Percentiles rank a stretch among this genome's conserved stretches.
Evolutionary conservation across 1,139 yeast species (phyloP).

Genomic region (Debaryomyces robertsiae): DNA sequence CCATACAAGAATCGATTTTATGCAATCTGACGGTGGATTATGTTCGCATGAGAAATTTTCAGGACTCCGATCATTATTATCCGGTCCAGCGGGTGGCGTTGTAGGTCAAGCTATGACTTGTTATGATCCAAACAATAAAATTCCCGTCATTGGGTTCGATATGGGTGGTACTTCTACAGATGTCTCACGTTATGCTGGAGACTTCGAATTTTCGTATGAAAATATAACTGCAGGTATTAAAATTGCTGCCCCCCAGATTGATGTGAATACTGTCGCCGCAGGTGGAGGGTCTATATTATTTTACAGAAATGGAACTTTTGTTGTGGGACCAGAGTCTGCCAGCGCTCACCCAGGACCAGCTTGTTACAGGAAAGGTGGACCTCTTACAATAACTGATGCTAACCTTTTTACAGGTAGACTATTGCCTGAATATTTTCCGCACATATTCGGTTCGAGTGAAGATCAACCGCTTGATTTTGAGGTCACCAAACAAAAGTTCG

Average conservation of each 20-base stretch:
- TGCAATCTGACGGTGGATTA: constrained; percentile 21
- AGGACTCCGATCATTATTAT: constrained; percentile 18
- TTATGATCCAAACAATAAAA: constrained; percentile 21
- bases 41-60: constrained; percentile 20
- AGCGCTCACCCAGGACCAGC: constrained; percentile 60
- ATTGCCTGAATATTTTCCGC: constrained; percentile 49
- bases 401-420: constrained; percentile 50
- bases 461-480: constrained; percentile 45
- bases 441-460: constrained; percentile 53
- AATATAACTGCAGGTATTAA: constrained; percentile 34
- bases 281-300: constrained; percentile 55
- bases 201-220: constrained; percentile 49
- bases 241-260: constrained; percentile 55
- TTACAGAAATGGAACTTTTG: constrained; percentile 50
- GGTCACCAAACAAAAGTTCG: constrained; percentile 36
- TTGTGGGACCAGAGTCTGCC: constrained; percentile 58
- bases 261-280: constrained; percentile 58
- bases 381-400: constrained; percentile 56
- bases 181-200: constrained; percentile 47
- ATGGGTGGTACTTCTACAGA: constrained; percentile 64
- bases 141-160: constrained; percentile 45
- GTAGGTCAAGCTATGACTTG: constrained; percentile 19
- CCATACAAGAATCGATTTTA: constrained; percentile 19
- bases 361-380: constrained; percentile 56
- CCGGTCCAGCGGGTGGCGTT: constrained; percentile 24